phyloP scores from a whole-genome alignment of 2,329 filamentous ascomycete genomes.

The Tolypocladium tundrense region DNA sequence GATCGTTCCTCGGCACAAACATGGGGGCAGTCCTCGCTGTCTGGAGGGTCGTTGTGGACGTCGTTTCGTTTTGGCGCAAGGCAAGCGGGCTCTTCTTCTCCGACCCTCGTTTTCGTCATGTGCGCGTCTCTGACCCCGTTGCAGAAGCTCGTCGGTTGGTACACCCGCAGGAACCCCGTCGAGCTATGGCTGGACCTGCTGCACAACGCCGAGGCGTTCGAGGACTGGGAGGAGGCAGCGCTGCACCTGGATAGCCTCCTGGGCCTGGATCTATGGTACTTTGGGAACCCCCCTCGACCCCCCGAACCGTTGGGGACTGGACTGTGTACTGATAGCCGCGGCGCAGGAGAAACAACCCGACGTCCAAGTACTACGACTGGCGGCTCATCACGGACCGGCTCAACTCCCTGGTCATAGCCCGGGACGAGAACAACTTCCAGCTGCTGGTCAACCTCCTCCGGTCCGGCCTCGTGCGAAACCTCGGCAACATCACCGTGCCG shows the following conservation, averaged over 20 bases:
- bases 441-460: constrained; percentile 70
- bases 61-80: constrained; percentile 51
- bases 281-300: background rate
- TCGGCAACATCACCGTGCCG: constrained; percentile 81
- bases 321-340: constrained; percentile 1
- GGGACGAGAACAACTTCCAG: constrained; percentile 62
- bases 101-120: constrained; percentile 5
- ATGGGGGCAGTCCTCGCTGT: constrained; percentile 37
- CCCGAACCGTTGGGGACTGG: background rate
- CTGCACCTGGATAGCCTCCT: constrained; percentile 71
- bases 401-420: constrained; percentile 57
- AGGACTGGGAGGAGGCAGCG: constrained; percentile 82
- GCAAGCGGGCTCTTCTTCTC: constrained; percentile 29
- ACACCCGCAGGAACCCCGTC: constrained; percentile 51
- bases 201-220: constrained; percentile 57
- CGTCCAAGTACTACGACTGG: constrained; percentile 77
- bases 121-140: constrained; percentile 13
- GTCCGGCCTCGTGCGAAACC: constrained; percentile 69
- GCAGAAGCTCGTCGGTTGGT: constrained; percentile 61
- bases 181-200: constrained; percentile 58
- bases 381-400: constrained; percentile 70
- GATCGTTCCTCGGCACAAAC: constrained; percentile 22
- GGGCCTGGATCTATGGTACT: constrained; percentile 71
- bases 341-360: constrained; percentile 67
- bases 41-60: constrained; percentile 50